phyloP scores from a whole-genome alignment of 257 asterid genomes.

The Handroanthus guayacan region DNA sequence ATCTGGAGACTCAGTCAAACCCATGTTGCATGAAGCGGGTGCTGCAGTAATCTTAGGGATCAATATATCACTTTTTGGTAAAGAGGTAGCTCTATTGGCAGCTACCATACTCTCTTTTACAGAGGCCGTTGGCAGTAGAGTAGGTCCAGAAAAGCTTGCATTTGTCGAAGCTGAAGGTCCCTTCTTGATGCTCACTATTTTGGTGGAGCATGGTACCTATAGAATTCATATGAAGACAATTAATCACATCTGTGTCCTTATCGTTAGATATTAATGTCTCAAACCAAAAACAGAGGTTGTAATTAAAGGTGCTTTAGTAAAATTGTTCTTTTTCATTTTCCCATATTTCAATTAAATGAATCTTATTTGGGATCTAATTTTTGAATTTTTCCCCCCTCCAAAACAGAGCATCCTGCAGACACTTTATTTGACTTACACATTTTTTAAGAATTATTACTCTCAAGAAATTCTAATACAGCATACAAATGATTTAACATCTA shows the following conservation, averaged over 20 bases:
- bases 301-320: too few species aligned
- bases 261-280: too few species aligned
- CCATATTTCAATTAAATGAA: background rate
- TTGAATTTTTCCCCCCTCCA: too few species aligned
- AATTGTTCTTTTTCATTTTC: background rate
- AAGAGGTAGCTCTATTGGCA: conserved; percentile 40
- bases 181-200: conserved; percentile 73
- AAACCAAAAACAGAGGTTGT: too few species aligned
- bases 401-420: background rate
- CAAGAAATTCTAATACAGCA: background rate
- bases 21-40: conserved; percentile 41
- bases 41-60: conserved; percentile 38
- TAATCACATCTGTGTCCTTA: background rate
- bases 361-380: background rate
- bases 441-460: background rate
- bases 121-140: conserved; percentile 44
- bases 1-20: conserved; percentile 47
- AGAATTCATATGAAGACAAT: conserved; percentile 30
- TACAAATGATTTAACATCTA: background rate
- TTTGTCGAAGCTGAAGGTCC: conserved; percentile 52
- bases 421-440: background rate
- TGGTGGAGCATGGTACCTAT: conserved; percentile 73
- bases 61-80: conserved; percentile 43
- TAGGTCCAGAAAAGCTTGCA: conserved; percentile 45
- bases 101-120: conserved; percentile 52